Base-by-base conservation (phyloP, 2,329 filamentous ascomycete genomes). In the Verticillium zaregamsianum region DNA sequence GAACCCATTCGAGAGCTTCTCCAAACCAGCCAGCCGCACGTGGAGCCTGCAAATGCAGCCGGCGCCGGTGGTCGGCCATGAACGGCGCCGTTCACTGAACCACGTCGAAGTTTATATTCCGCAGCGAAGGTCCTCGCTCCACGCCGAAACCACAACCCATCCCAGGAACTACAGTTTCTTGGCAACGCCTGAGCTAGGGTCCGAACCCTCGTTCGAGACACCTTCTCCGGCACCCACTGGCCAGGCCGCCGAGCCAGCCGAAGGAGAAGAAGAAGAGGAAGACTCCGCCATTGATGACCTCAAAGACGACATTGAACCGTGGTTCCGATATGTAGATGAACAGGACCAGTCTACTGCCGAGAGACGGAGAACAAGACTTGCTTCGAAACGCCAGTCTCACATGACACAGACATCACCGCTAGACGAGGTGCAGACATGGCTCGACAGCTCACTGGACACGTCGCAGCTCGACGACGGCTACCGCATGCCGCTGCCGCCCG, bases 401-500 rank as follows among this genome's bases (percentile, higher is more conserved):
- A 25, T n/a, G 2, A 32, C 35, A 9, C 59, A 59, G 20, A 57
- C 57, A 9, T 61, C 64, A 5, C 55, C 63, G 6, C 32, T 61
- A 5, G 61, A 63, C 39, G 55, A 63, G 25, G 39, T 63, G 9
- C 64, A 67, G 14, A 64, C 59, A 14, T 66, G 66, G 65, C 65
- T 67, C 40, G 63, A 66, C 31, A 60, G 60, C 39, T 63, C 64
- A 2, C 57, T 65, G 57, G 63, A 66, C 55, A 56, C 64, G 2
- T 35, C 61, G 15, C 61, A 59, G 0, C 57, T 58, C 1, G 64
- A 63, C 20, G 64, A 66, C 1, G 45, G 45, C n/a, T 32, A 55
- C 23, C 56, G 66, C 39, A 57, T 86, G 6, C 84, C 81, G 1
- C 73, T 87, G 0, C 82, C 83, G 0, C 78, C 80, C 1, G 78